Evolutionary conservation across 1,139 yeast genomes (phyloP).

Genomic region (Hanseniaspora sp.): DNA sequence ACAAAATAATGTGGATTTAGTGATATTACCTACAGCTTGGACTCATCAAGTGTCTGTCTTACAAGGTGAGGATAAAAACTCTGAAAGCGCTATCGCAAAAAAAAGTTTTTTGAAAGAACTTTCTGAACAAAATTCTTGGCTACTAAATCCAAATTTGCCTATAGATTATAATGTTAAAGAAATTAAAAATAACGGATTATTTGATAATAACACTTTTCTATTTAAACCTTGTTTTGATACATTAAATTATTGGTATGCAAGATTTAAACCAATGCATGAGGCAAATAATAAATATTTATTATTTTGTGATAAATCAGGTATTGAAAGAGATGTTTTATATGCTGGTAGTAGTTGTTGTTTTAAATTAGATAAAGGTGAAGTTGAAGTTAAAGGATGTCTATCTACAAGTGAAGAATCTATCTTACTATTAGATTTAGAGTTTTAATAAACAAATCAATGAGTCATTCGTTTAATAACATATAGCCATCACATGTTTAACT

Average conservation of each 20-base stretch:
- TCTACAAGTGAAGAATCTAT: conserved; percentile 2
- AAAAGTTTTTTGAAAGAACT: neutral
- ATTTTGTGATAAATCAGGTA: conserved; percentile 10
- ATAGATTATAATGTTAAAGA: neutral
- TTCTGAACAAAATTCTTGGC: neutral
- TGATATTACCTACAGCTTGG: conserved; percentile 87
- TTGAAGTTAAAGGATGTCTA: conserved; percentile 2
- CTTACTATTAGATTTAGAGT: neutral
- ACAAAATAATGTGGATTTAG: conserved; percentile 40
- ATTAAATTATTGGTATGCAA: conserved; percentile 56
- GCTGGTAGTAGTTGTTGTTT: conserved; percentile 10
- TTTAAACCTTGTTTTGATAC: conserved; percentile 33
- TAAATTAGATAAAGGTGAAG: neutral
- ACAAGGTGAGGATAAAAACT: conserved; percentile 19
- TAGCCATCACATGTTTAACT: too few species aligned
- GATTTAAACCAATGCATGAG: conserved; percentile 55
- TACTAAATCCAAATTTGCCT: neutral
- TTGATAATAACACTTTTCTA: conserved; percentile 19
- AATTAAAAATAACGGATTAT: neutral
- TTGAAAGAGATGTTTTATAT: conserved; percentile 7
- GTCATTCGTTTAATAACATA: too few species aligned
- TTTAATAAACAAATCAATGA: neutral
- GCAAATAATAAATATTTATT: conserved; percentile 18
- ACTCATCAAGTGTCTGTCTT: conserved; percentile 41
- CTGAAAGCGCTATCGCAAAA: neutral